A percentile compares a stretch with the other conserved stretches of the same genome.
Evolutionary conservation across 1,139 yeast genomes (phyloP).

Genomic region (Sporopachydermia cereana): DNA sequence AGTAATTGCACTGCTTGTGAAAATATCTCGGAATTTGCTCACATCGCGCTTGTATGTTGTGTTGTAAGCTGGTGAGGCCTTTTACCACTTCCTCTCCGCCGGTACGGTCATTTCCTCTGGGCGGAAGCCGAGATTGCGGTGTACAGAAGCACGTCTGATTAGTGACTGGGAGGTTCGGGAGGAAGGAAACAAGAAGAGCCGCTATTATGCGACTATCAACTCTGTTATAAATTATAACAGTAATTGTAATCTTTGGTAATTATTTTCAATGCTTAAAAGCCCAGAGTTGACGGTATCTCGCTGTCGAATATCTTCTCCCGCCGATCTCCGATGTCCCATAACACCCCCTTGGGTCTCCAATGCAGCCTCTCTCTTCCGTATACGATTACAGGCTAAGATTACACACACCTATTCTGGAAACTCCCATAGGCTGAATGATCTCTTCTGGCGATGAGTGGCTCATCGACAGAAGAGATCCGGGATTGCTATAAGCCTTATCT

Average conservation of each 20-base stretch:
- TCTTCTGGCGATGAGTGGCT: not conserved
- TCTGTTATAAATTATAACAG: not conserved
- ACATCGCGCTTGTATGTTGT: not conserved
- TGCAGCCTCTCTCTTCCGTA: not conserved
- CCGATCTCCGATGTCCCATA: not conserved
- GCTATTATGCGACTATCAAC: too few species aligned
- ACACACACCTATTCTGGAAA: not conserved
- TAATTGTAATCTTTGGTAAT: not conserved
- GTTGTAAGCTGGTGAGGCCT: not conserved
- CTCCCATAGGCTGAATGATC: conserved; percentile 4
- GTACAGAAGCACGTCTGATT: too few species aligned
- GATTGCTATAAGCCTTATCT: not conserved
- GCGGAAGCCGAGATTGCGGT: too few species aligned
- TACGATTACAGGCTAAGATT: not conserved
- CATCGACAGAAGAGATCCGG: not conserved
- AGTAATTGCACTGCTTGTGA: not conserved
- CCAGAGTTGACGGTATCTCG: not conserved
- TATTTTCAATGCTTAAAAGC: not conserved
- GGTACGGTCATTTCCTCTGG: too few species aligned
- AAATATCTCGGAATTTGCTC: not conserved
- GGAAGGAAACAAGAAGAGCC: too few species aligned
- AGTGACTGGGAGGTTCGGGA: too few species aligned
- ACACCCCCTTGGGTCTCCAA: not conserved
- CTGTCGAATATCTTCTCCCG: not conserved
- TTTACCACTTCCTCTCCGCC: too few species aligned